Conservation (phyloP, 768 basidiomycete species). For the Rhizopogon roseolus region DNA sequence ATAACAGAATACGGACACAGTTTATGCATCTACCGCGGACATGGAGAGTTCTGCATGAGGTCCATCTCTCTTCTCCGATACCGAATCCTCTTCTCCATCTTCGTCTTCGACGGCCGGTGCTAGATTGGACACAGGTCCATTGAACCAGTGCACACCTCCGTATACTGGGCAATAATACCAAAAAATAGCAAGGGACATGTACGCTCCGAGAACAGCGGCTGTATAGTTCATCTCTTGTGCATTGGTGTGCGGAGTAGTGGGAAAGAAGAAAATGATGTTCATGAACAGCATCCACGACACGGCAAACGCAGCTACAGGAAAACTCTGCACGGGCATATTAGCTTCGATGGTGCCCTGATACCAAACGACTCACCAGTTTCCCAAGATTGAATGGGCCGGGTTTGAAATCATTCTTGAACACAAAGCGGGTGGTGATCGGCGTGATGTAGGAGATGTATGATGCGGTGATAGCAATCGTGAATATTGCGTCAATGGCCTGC, state of each 20-base stretch:
- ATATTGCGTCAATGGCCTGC: slow-evolving; percentile 57
- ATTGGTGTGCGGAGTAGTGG: slow-evolving; percentile 19
- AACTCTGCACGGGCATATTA: no score
- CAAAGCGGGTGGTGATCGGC: slow-evolving; percentile 48
- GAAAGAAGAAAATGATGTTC: slow-evolving; percentile 28
- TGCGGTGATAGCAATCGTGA: slow-evolving; percentile 40
- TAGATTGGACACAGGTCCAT: slow-evolving; percentile 18
- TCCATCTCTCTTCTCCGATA: neutral
- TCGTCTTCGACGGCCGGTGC: neutral
- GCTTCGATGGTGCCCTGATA: neutral
- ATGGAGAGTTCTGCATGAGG: neutral
- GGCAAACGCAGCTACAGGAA: slow-evolving; percentile 25
- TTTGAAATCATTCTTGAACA: slow-evolving; percentile 42
- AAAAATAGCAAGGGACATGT: slow-evolving; percentile 14
- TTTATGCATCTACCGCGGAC: no score
- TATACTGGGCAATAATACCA: slow-evolving; percentile 12
- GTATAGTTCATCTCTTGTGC: slow-evolving; percentile 34
- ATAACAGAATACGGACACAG: neutral
- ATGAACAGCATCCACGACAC: slow-evolving; percentile 33
- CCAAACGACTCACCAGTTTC: neutral
- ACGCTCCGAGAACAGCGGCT: slow-evolving; percentile 28
- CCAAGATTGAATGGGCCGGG: slow-evolving; percentile 57
- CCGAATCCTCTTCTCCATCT: neutral
- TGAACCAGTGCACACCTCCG: slow-evolving; percentile 24
- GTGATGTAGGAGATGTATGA: slow-evolving; percentile 51